phyloP scores from a whole-genome alignment of 1,284 basidiomycete genomes.

The Schizophyllum commune region DNA sequence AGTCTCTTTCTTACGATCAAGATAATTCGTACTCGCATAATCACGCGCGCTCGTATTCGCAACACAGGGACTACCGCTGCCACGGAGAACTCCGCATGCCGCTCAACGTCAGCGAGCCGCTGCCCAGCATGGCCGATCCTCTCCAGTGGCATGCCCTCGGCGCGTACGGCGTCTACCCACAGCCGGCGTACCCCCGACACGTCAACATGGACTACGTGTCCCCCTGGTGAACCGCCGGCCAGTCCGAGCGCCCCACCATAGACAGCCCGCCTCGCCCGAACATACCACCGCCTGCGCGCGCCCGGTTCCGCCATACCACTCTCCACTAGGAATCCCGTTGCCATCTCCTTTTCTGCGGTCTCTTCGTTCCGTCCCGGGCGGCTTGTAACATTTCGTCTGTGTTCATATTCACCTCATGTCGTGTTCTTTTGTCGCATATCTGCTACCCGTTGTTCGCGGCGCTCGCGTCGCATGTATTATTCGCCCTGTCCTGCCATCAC shows the following conservation, averaged over 20 bases:
- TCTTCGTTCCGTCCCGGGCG: neutral
- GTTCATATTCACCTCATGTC: neutral
- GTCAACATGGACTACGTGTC: neutral
- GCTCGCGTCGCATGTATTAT: neutral
- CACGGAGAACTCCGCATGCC: neutral
- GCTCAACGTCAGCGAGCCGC: neutral
- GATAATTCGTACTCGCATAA: slow-evolving; percentile 37
- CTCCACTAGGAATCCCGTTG: neutral
- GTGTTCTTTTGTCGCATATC: neutral
- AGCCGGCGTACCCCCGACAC: neutral
- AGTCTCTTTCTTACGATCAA: slow-evolving; percentile 46
- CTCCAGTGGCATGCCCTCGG: neutral
- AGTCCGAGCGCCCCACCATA: neutral
- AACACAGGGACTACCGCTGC: slow-evolving; percentile 15
- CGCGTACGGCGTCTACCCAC: neutral
- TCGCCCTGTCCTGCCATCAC: neutral
- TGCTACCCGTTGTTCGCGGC: neutral
- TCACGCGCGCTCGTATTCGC: slow-evolving; percentile 55
- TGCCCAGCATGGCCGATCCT: neutral
- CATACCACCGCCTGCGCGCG: neutral
- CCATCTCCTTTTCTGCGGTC: neutral
- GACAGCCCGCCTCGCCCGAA: neutral
- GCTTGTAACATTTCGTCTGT: neutral
- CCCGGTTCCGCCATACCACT: neutral
- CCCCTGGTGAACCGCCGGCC: neutral